Evolutionary conservation across 1,139 yeast genomes (phyloP).

Genomic region (Sugiyamaella novakii): DNA sequence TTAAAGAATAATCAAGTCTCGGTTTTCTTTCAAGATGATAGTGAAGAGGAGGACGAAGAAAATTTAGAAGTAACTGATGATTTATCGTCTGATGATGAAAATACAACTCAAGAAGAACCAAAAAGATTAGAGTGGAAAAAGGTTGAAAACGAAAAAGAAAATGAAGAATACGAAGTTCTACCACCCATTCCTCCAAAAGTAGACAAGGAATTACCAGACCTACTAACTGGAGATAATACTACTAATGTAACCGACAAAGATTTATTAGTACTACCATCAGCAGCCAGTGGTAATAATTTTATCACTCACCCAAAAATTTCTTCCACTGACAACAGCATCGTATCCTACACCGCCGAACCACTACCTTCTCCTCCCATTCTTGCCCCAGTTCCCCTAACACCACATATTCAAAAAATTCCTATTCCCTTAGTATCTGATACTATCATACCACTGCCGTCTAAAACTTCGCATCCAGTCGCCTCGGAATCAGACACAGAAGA

Average conservation of each 20-base stretch:
- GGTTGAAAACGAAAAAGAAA: not conserved
- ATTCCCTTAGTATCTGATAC: not conserved
- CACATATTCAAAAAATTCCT: not conserved
- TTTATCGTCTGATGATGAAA: not conserved
- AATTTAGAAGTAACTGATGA: slow-evolving; percentile 5
- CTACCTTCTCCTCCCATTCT: not conserved
- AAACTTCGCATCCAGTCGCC: not conserved
- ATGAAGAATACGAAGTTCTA: not conserved
- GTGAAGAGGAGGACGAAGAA: slow-evolving; percentile 17
- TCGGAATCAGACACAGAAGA: not conserved
- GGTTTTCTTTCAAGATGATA: slow-evolving; percentile 19
- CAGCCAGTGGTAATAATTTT: not conserved
- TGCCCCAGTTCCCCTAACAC: not conserved
- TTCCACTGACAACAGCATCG: not conserved
- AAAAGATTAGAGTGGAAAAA: slow-evolving; percentile 4
- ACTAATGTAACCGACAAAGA: not conserved
- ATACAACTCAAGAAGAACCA: slow-evolving; percentile 1
- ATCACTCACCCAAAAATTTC: not conserved
- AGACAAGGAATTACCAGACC: not conserved
- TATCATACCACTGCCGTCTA: not conserved
- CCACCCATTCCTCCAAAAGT: not conserved
- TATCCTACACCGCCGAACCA: not conserved
- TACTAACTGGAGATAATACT: not conserved
- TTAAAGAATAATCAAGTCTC: slow-evolving; percentile 24
- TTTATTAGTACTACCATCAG: not conserved